Evolutionary conservation across 2,329 filamentous ascomycete genomes (phyloP).

Genomic region (Fusarium sp.): DNA sequence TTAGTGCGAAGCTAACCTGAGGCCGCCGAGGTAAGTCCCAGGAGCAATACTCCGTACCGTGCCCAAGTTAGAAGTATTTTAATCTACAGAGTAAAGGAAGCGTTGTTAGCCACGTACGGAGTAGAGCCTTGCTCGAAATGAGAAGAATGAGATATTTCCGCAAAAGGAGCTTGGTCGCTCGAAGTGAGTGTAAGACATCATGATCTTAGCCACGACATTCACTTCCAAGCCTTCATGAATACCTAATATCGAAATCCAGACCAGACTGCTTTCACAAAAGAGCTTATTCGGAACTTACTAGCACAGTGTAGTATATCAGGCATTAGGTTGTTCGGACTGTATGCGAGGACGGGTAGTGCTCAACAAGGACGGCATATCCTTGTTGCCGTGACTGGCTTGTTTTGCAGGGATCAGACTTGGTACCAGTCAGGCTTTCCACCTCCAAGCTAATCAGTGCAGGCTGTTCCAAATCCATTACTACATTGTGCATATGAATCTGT

Average conservation of each 20-base stretch:
- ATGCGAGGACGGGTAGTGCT: not conserved
- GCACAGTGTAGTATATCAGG: not conserved
- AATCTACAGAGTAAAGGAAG: not conserved
- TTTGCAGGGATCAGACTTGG: conserved; percentile 9
- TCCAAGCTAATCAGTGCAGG: conserved; percentile 22
- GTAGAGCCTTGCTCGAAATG: not conserved
- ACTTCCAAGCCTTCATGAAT: not conserved
- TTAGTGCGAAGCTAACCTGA: conserved; percentile 20
- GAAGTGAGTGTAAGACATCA: not conserved
- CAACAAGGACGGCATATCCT: conserved; percentile 12
- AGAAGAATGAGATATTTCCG: not conserved
- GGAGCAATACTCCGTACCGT: not conserved
- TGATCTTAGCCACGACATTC: not conserved
- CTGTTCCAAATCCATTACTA: conserved; percentile 8
- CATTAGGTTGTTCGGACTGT: conserved; percentile 13
- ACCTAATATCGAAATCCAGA: not conserved
- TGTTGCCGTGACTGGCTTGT: conserved; percentile 25
- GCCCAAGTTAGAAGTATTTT: not conserved
- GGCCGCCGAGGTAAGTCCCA: conserved; percentile 18
- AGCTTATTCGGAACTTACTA: not conserved
- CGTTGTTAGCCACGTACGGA: not conserved
- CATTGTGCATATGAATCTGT: not conserved
- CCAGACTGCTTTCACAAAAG: not conserved
- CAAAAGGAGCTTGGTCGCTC: not conserved
- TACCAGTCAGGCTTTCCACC: conserved; percentile 6